These are phyloP conservation scores for Coniochaeta sp. DNA, from an alignment of 2,329 filamentous ascomycete genomes.

Conservation along the genomic window DNA sequence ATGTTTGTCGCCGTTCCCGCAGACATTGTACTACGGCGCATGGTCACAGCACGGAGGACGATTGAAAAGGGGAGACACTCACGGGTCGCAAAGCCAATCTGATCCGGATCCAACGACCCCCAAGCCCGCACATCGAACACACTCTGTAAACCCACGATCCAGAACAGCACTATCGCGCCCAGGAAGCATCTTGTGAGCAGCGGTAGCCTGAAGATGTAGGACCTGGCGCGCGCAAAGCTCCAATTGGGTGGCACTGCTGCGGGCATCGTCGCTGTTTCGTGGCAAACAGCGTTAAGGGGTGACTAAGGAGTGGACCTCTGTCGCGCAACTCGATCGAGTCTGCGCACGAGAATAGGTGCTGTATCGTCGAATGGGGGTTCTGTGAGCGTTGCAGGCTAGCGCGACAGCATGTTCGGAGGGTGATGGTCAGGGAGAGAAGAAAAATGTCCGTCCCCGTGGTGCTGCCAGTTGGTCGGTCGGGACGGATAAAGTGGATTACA, in stretches of 20 bases:
- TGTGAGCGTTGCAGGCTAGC: not conserved
- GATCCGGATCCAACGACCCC: conserved; percentile 71
- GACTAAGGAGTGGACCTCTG: not conserved
- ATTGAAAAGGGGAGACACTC: conserved; percentile 27
- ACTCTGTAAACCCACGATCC: conserved; percentile 60
- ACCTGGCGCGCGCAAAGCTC: conserved; percentile 66
- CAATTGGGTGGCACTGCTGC: conserved; percentile 39
- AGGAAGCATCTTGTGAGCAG: conserved; percentile 73
- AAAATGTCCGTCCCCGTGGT: not conserved
- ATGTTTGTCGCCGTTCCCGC: not conserved
- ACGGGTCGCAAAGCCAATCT: conserved; percentile 67
- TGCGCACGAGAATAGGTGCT: not conserved
- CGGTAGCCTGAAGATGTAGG: conserved; percentile 78
- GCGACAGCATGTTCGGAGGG: not conserved
- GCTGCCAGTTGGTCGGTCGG: not conserved
- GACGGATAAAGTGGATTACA: not conserved
- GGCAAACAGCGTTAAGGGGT: not conserved
- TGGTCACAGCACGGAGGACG: not conserved
- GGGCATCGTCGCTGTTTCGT: conserved; percentile 15
- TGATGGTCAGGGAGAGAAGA: not conserved
- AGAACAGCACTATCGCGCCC: conserved; percentile 59
- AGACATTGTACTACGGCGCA: too few relatives aligned
- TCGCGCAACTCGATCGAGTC: not conserved
- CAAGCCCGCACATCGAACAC: conserved; percentile 68
- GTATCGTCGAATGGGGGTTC: not conserved